Evolutionary conservation across 306 rosid genomes (phyloP).

Genomic region (Prunus dulcis): DNA sequence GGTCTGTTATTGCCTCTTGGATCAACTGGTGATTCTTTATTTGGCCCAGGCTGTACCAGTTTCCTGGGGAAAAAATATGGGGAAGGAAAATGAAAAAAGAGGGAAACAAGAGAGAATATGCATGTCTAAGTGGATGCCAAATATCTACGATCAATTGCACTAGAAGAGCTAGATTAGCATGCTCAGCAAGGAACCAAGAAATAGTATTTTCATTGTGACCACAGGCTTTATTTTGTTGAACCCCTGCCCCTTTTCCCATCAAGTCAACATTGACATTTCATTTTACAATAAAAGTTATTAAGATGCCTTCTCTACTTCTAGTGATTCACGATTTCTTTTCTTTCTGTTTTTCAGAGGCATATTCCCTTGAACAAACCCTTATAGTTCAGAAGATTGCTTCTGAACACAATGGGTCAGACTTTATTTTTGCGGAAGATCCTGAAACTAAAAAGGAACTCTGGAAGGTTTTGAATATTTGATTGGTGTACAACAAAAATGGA

Average conservation of each 20-base stretch:
- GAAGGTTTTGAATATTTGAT: slow-evolving; percentile 49
- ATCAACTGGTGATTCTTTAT: background rate
- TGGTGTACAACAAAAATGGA: background rate
- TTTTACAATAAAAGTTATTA: background rate
- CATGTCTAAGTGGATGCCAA: background rate
- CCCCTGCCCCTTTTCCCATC: too few species aligned
- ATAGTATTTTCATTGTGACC: background rate
- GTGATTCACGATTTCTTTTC: slow-evolving; percentile 16
- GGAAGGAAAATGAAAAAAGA: background rate
- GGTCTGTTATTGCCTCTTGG: background rate
- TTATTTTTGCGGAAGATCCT: slow-evolving; percentile 86
- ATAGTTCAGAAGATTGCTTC: slow-evolving; percentile 76
- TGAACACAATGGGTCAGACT: slow-evolving; percentile 92
- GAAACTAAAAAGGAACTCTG: slow-evolving; percentile 85
- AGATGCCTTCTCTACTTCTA: background rate
- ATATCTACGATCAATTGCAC: background rate
- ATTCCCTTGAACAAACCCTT: slow-evolving; percentile 86
- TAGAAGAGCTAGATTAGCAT: background rate
- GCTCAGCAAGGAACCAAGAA: background rate
- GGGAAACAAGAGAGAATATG: background rate
- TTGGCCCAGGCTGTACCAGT: background rate
- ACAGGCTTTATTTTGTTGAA: too few species aligned
- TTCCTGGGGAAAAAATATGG: background rate
- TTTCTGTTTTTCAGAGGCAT: slow-evolving; percentile 62
- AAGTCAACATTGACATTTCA: background rate